Evolutionary conservation across 768 basidiomycete genomes (phyloP).

Genomic region (Mycena vulgaris): DNA sequence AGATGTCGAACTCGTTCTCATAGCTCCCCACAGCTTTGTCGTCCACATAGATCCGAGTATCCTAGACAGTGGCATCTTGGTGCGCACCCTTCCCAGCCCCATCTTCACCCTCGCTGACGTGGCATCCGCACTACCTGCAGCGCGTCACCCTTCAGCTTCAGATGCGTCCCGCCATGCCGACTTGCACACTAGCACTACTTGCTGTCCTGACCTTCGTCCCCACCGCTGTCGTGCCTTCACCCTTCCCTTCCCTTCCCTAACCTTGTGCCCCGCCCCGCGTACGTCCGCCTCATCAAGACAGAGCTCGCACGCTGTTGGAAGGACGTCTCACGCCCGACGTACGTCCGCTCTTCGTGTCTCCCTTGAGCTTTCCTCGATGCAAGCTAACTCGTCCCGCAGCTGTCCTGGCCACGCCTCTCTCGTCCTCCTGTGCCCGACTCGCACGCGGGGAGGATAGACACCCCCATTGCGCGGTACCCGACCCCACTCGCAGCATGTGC

Average conservation of each 20-base stretch:
- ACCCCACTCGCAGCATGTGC: not conserved
- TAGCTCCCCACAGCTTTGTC: constrained; percentile 1
- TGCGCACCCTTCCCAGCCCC: not conserved
- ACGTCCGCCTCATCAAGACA: constrained; percentile 5
- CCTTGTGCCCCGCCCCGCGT: not conserved
- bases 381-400: no score
- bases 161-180: not conserved
- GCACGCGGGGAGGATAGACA: constrained; percentile 1
- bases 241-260: not conserved
- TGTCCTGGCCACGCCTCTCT: no score
- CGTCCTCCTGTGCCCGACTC: not conserved
- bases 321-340: not conserved
- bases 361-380: no score
- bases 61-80: not conserved
- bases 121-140: constrained; percentile 1
- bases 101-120: constrained; percentile 2
- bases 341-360: no score
- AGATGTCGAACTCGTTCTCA: not conserved
- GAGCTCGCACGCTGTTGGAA: no score
- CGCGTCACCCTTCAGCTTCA: not conserved
- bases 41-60: constrained; percentile 1
- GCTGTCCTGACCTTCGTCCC: not conserved
- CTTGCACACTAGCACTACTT: not conserved
- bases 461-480: not conserved
- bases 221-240: not conserved